Percentiles rank a stretch among this genome's conserved stretches.
Evolutionary conservation across 129 eudicot genomes (phyloP).

Genomic region (Artemisia argyi): DNA sequence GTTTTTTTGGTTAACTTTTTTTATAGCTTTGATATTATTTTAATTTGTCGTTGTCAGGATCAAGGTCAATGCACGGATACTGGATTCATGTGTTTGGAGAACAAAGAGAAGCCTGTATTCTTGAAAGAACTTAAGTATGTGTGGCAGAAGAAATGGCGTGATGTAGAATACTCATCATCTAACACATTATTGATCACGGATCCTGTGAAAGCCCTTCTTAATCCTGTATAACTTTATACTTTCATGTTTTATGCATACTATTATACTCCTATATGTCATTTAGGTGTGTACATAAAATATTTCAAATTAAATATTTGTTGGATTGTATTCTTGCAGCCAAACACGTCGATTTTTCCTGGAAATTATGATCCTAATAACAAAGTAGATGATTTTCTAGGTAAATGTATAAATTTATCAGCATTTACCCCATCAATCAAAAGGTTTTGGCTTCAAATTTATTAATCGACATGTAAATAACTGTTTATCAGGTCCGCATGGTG

Average conservation of each 20-base stretch:
- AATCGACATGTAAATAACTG: not conserved
- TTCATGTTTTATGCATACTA: not conserved
- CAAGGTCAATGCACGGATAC: slow-evolving; percentile 48
- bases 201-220: slow-evolving; percentile 49
- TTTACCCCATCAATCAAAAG: too few relatives aligned
- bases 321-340: slow-evolving; percentile 50
- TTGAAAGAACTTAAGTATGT: slow-evolving; percentile 46
- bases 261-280: not conserved
- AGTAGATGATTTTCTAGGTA: slow-evolving; percentile 45
- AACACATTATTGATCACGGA: slow-evolving; percentile 45
- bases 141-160: slow-evolving; percentile 35
- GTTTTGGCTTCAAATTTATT: too few relatives aligned
- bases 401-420: not conserved
- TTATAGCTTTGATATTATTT: not conserved
- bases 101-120: slow-evolving; percentile 56
- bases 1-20: not conserved
- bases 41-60: slow-evolving; percentile 34
- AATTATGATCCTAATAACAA: slow-evolving; percentile 30
- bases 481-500: slow-evolving; percentile 49
- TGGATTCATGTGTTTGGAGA: slow-evolving; percentile 42
- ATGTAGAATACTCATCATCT: slow-evolving; percentile 39
- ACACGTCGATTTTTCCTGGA: slow-evolving; percentile 42
- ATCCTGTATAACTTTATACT: slow-evolving; percentile 53
- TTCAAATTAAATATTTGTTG: not conserved
- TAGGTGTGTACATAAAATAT: not conserved